Evolutionary conservation across 176 grass and related monocot species (phyloP), one percentile per base, ranked within the genome.

Genomic region (Oryza glumipatula): DNA sequence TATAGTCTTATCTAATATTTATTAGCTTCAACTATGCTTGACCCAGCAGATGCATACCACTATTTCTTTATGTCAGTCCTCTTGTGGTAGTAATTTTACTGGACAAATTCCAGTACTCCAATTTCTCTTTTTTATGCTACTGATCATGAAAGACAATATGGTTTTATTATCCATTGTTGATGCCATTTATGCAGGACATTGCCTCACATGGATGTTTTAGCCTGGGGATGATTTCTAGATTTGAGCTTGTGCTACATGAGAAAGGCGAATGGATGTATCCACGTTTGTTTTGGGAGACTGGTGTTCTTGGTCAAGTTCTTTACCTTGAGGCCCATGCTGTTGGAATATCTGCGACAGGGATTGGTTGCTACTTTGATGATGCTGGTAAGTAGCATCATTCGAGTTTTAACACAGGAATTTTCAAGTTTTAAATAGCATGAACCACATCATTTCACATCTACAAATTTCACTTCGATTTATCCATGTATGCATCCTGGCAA

Each of bases 341-440:
- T 88, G 95, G 95, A 49, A 86, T 93, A 90, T 98, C 95, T 73
- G 93, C 95, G 60, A 98, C 95, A 33, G 95, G 95, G 73, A 98
- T 98, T 38, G 93, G 95, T 76, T 98, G 95, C 87, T 98, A 98
- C 84, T 98, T 98, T 81, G 95, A 98, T 87, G 93, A 98, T 81
- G 87, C 86, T 70, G 93, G 95, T 98, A 92, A 80, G 78, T 80
- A 26, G 26, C 26, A 26, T 26, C 26, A 26, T 26, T 26, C 26
- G 26, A 26, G 26, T 26, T 26, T 26, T 82, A 19, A 73, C 14
- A 7, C 23, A 54, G 3, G 5, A 14, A 17, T 82, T 49, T 75
- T 41, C 58, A 85, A 32, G 51, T 11, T 63, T 33, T 7, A 33
- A 17, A 43, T 60, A 7, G 64, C 8, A 38, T 65, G 39, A 67